A percentile compares a stretch with the other conserved stretches of the same genome.
Conservation (phyloP, 768 basidiomycete species). For the Gyrodon lividus region DNA sequence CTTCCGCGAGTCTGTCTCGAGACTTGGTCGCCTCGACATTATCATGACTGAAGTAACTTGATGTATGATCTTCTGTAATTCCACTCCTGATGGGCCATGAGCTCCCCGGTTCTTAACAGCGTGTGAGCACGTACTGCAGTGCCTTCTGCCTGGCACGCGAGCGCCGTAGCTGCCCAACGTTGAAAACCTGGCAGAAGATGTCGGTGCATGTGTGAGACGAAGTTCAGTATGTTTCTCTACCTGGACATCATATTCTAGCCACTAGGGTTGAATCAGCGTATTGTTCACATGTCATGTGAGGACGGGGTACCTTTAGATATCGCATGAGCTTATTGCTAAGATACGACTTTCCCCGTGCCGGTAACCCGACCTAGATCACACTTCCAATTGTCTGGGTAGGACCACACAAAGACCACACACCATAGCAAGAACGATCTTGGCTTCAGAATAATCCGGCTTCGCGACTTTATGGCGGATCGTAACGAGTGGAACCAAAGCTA, state of each 20-base stretch:
- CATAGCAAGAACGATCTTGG: constrained; percentile 98
- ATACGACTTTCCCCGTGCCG: constrained; percentile 98
- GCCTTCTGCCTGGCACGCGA: constrained; percentile 80
- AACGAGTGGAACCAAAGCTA: constrained; percentile 1
- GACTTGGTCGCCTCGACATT: constrained; percentile 74
- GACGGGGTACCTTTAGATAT: constrained; percentile 75
- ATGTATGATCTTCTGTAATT: constrained; percentile 86
- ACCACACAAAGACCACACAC: constrained; percentile 38
- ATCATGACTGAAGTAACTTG: constrained; percentile 84
- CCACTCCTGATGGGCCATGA: constrained; percentile 54
- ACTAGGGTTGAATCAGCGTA: constrained; percentile 48
- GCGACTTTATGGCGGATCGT: constrained; percentile 52
- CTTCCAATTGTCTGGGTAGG: neutral
- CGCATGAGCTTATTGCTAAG: constrained; percentile 97
- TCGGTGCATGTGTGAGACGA: neutral
- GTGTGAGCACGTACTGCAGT: constrained; percentile 51
- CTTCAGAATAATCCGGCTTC: constrained; percentile 97
- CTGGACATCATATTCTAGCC: constrained; percentile 98
- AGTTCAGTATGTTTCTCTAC: constrained; percentile 34
- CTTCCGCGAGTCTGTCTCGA: constrained; percentile 82
- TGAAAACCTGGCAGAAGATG: constrained; percentile 71
- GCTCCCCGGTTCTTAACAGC: neutral
- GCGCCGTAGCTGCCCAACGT: constrained; percentile 92
- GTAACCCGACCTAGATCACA: constrained; percentile 76
- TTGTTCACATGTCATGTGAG: constrained; percentile 1